Base-by-base conservation (phyloP, 441 rosid genomes). In the Melastoma candidum region DNA sequence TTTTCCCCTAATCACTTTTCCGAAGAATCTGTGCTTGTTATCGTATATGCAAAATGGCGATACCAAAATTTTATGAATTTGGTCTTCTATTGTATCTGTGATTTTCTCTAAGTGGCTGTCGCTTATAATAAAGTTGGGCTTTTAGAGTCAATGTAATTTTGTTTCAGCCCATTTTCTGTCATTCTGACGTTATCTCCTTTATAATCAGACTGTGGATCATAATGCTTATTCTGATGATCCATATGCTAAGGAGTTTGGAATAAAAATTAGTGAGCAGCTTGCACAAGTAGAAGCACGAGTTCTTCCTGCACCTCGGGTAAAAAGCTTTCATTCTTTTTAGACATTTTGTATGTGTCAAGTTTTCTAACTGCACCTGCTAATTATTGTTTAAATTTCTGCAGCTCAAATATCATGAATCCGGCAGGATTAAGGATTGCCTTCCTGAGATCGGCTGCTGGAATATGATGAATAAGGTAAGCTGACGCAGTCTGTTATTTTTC, bases 361-460 rank as follows among this genome's bases (percentile, higher is more conserved):
- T 29, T 3, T 29, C 36, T 29, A 29, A 29, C 36, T 3, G 5
- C 36, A 3, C 36, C 3, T 6, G 36, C 36, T 29, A 29, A 29
- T 29, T 29, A 29, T 29, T 17, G 22, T 29, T 3, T 29, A 29
- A 29, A 29, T 7, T 44, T 45, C 43, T 54, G 56, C 46, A 71
- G 79, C 65, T 75, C 13, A 75, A 75, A 65, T 71, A 75, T 53
- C 64, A 62, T 49, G 76, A 75, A 27, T 41, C 60, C 6, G 79
- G 79, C 45, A 68, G 56, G 66, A 69, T 65, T 50, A 68, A 66
- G 48, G 76, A 69, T 46, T 58, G 44, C 53, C 44, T 66, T 48
- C 79, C 79, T 54, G 69, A 71, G 69, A 71, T 71, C 45, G 79
- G 79, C 25, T 71, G 68, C 41, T 75, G 79, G 79, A 75, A 75